phyloP scores from a whole-genome alignment of 768 basidiomycete genomes.

The Macrolepiota fuliginosa region DNA sequence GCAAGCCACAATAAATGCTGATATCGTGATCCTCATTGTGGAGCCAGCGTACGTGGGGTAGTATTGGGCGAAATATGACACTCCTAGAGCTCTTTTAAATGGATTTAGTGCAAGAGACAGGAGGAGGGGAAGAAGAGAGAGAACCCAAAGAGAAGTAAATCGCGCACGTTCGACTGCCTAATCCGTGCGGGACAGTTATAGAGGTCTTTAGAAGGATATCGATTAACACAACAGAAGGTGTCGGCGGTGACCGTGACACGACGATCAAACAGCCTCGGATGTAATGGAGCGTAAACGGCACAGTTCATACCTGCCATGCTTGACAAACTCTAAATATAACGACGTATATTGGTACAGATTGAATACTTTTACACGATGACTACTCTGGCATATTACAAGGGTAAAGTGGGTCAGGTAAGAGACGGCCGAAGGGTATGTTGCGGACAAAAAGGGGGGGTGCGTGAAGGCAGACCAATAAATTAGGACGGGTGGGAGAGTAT shows the following conservation, averaged over 20 bases:
- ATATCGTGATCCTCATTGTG: background rate
- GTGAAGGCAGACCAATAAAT: conserved; percentile 5
- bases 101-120: background rate
- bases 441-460: background rate
- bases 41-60: background rate
- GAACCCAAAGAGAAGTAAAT: background rate
- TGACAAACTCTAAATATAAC: background rate
- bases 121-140: background rate
- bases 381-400: conserved; percentile 1
- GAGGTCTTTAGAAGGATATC: background rate
- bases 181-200: background rate
- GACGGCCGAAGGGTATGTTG: background rate
- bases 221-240: background rate
- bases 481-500: background rate
- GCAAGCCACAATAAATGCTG: background rate
- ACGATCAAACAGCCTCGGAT: background rate
- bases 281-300: background rate
- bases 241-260: background rate
- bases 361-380: conserved; percentile 8
- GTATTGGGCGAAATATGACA: background rate
- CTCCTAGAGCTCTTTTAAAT: background rate
- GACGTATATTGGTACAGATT: conserved; percentile 6
- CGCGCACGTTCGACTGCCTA: conserved; percentile 11
- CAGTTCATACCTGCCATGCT: background rate
- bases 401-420: background rate